Evolutionary conservation across 305 asterid species (phyloP).

Genomic region (Rubia peregrina): DNA sequence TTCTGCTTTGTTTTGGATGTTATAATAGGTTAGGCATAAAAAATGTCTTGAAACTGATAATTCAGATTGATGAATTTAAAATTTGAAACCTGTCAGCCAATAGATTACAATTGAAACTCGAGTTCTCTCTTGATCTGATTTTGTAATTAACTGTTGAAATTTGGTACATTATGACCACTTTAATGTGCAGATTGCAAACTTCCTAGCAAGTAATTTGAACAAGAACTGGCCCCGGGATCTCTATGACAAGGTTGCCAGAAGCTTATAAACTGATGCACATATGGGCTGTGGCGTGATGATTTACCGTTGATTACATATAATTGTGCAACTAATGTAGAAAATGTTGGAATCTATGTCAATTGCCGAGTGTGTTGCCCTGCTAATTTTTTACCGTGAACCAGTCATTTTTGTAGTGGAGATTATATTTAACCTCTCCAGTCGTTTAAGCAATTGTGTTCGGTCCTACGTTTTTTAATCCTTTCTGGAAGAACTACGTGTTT

Average conservation of each 20-base stretch:
- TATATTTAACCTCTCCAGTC: too few species aligned
- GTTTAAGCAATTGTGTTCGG: too few species aligned
- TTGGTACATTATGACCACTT: background rate
- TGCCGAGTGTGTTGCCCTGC: background rate
- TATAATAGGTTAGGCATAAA: background rate
- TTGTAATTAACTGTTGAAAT: background rate
- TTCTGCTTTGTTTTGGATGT: background rate
- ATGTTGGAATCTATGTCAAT: background rate
- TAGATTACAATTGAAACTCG: background rate
- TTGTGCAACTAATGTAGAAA: conserved; percentile 5
- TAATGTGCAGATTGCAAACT: conserved; percentile 80
- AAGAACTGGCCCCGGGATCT: conserved; percentile 95
- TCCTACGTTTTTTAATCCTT: too few species aligned
- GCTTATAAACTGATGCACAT: conserved; percentile 39
- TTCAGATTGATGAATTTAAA: background rate
- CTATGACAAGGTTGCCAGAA: conserved; percentile 78
- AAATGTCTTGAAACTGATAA: background rate
- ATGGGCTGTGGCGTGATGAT: background rate
- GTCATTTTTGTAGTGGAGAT: background rate
- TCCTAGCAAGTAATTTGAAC: conserved; percentile 75
- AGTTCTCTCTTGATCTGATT: background rate
- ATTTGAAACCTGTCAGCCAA: background rate
- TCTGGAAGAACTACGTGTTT: too few species aligned
- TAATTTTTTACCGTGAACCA: background rate
- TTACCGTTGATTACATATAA: background rate